phyloP scores from a whole-genome alignment of 2,329 filamentous ascomycete species.

The Didymella segeticola region DNA sequence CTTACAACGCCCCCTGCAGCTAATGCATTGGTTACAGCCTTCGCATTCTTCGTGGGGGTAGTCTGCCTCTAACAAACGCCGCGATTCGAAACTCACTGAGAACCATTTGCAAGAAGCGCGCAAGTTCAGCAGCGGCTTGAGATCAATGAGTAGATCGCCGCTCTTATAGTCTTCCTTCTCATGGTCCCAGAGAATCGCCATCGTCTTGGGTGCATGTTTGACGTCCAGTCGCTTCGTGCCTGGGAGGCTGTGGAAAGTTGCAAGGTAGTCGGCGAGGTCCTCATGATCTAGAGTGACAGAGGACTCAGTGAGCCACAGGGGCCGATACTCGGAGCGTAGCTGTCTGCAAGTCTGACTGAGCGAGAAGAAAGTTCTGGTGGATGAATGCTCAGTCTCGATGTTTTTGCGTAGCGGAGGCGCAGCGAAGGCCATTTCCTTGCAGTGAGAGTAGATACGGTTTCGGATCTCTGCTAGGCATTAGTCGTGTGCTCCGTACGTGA shows the following conservation, averaged over 20 bases:
- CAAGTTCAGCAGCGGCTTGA: neutral
- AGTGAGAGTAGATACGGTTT: slow-evolving; percentile 24
- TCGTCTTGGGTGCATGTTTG: neutral
- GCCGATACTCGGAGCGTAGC: slow-evolving; percentile 15
- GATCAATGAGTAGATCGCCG: neutral
- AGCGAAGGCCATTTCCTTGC: slow-evolving; percentile 2
- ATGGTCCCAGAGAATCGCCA: neutral
- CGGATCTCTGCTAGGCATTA: slow-evolving; percentile 16
- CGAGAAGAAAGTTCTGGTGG: neutral
- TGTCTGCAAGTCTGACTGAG: slow-evolving; percentile 13
- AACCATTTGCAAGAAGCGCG: neutral
- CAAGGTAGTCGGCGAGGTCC: slow-evolving; percentile 5
- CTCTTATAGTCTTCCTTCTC: neutral
- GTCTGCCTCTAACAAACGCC: neutral
- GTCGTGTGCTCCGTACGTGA: no score
- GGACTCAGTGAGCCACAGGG: slow-evolving; percentile 11
- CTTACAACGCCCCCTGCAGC: neutral
- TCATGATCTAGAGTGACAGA: neutral
- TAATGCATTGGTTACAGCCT: neutral
- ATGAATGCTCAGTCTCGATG: neutral
- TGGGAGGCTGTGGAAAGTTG: neutral
- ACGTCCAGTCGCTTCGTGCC: neutral
- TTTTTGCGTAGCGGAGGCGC: neutral
- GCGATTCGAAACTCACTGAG: neutral
- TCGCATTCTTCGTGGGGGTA: neutral